Evolutionary conservation across 495 filamentous ascomycete genomes (phyloP).

Genomic region (Glonium stellatum): DNA sequence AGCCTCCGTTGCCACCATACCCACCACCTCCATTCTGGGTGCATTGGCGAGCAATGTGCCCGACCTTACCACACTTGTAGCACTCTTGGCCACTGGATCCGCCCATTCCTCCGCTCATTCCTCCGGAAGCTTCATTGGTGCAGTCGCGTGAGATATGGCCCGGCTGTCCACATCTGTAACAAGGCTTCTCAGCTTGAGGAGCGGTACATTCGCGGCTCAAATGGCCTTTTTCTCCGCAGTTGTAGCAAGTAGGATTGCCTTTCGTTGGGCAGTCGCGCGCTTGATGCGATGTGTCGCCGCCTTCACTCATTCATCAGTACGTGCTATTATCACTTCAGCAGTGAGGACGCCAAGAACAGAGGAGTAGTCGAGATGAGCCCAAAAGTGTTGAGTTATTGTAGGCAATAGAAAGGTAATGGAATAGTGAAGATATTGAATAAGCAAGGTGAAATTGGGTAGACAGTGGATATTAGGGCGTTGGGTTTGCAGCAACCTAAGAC

Average conservation of each 20-base stretch:
- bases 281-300: slow-evolving; percentile 71
- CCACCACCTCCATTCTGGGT: slow-evolving; percentile 48
- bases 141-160: slow-evolving; percentile 97
- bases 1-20: slow-evolving; percentile 36
- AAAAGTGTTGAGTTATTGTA: not conserved
- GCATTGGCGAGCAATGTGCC: slow-evolving; percentile 97
- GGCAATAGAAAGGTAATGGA: not conserved
- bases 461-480: not conserved
- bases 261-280: slow-evolving; percentile 93
- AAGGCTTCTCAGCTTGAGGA: slow-evolving; percentile 88
- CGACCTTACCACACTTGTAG: slow-evolving; percentile 98
- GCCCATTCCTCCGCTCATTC: slow-evolving; percentile 44
- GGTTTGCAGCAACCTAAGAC: too few relatives aligned
- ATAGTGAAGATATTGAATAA: not conserved
- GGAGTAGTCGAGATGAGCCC: not conserved
- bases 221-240: slow-evolving; percentile 81
- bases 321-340: not conserved
- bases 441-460: slow-evolving; percentile 15
- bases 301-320: slow-evolving; percentile 40
- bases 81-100: slow-evolving; percentile 62
- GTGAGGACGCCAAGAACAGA: not conserved
- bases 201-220: slow-evolving; percentile 91
- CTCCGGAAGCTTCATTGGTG: slow-evolving; percentile 48
- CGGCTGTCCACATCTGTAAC: slow-evolving; percentile 83
- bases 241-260: slow-evolving; percentile 87